These are phyloP conservation scores for Dictyostelium firmibasis DNA, from an alignment of 78 protist genomes.

Conservation along the genomic window DNA sequence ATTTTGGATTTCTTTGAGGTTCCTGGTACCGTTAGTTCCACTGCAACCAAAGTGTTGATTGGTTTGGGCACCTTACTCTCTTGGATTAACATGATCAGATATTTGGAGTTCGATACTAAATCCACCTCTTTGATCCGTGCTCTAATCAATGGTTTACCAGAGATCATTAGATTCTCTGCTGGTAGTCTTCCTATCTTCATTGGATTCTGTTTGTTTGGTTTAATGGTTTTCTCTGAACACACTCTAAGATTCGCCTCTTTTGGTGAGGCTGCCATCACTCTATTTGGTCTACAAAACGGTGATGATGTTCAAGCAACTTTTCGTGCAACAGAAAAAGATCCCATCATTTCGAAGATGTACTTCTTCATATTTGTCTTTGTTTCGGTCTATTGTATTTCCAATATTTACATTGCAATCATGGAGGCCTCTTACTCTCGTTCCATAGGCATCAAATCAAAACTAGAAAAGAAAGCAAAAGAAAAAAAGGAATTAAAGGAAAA, in stretches of 20 bases:
- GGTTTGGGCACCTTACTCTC: constrained; percentile 58
- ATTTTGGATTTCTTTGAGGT: constrained; percentile 60
- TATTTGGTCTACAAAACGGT: constrained; percentile 83
- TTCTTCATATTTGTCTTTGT: constrained; percentile 69
- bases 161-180: constrained; percentile 74
- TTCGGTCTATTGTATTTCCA: constrained; percentile 73
- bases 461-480: constrained; percentile 38
- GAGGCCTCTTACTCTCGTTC: constrained; percentile 48
- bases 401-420: constrained; percentile 83
- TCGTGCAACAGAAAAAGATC: constrained; percentile 62
- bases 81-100: constrained; percentile 66
- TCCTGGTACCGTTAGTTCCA: not conserved
- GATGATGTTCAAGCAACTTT: constrained; percentile 79
- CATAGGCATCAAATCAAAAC: constrained; percentile 52
- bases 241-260: constrained; percentile 56
- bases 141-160: constrained; percentile 69
- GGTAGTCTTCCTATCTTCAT: constrained; percentile 75
- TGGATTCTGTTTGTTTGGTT: constrained; percentile 80
- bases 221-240: constrained; percentile 59
- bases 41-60: constrained; percentile 30
- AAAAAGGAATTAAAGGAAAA: constrained; percentile 1
- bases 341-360: constrained; percentile 47
- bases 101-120: constrained; percentile 63
- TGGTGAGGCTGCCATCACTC: constrained; percentile 76
- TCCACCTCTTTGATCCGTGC: constrained; percentile 72